These are phyloP conservation scores for Fusarium sp. DNA, from an alignment of 2,329 filamentous ascomycete species.

Conservation along the genomic window DNA sequence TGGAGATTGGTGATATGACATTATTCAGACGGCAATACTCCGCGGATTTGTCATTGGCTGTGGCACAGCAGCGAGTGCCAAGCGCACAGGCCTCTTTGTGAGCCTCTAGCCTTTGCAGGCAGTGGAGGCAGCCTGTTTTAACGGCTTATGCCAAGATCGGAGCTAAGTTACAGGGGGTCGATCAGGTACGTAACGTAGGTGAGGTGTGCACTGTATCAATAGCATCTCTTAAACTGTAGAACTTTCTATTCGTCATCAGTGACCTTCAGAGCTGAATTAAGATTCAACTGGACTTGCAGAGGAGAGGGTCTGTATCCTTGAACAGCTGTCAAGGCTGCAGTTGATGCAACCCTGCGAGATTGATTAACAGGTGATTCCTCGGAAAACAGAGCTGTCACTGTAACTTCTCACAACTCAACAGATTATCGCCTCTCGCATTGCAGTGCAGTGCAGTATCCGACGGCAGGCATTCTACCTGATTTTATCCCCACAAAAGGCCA, in stretches of 20 bases:
- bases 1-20: slow-evolving; percentile 2
- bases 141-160: background rate
- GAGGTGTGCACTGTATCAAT: background rate
- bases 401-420: background rate
- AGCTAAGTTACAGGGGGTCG: background rate
- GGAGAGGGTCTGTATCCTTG: background rate
- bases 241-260: background rate
- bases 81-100: slow-evolving; percentile 16
- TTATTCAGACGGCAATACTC: background rate
- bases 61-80: background rate
- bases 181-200: background rate
- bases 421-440: background rate
- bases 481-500: background rate
- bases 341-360: slow-evolving; percentile 1
- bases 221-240: background rate
- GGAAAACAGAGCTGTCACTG: slow-evolving; percentile 2
- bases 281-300: background rate
- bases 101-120: background rate
- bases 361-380: background rate
- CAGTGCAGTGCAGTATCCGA: background rate
- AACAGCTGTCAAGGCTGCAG: background rate
- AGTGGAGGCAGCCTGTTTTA: background rate
- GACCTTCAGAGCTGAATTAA: background rate
- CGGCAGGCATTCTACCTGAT: background rate
- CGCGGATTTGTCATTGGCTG: background rate